Evolutionary conservation across 768 basidiomycete species (phyloP).

Genomic region (Podaxis sp.): DNA sequence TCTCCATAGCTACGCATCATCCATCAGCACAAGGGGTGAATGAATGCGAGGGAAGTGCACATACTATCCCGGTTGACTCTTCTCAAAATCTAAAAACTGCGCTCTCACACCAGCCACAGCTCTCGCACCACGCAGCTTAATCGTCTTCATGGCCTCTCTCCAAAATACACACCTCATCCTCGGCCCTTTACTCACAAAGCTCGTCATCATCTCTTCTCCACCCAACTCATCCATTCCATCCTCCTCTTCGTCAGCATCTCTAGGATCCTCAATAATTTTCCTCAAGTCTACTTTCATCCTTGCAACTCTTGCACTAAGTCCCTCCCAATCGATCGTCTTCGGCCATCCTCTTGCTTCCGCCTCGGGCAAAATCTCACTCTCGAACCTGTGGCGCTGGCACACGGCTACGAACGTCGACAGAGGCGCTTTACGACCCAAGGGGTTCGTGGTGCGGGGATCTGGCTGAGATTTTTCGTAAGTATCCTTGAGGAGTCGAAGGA

Average conservation of each 20-base stretch:
- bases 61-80: conserved; percentile 88
- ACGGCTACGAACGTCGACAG: conserved; percentile 62
- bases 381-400: conserved; percentile 80
- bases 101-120: conserved; percentile 67
- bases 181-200: conserved; percentile 26
- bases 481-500: conserved; percentile 51
- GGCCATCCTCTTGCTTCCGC: conserved; percentile 79
- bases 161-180: conserved; percentile 59
- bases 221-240: background rate
- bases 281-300: conserved; percentile 47
- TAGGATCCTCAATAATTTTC: conserved; percentile 51
- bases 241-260: conserved; percentile 19
- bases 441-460: conserved; percentile 69
- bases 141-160: conserved; percentile 61
- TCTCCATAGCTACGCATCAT: conserved; percentile 71
- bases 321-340: conserved; percentile 62
- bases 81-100: conserved; percentile 79
- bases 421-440: conserved; percentile 56
- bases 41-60: conserved; percentile 28
- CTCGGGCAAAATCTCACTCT: conserved; percentile 68
- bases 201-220: conserved; percentile 25
- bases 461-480: conserved; percentile 53
- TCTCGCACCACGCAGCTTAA: conserved; percentile 65
- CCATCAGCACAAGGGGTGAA: background rate
- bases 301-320: conserved; percentile 52